Conservation (phyloP, 2,329 filamentous ascomycete genomes). For the Verticillium dahliae region DNA sequence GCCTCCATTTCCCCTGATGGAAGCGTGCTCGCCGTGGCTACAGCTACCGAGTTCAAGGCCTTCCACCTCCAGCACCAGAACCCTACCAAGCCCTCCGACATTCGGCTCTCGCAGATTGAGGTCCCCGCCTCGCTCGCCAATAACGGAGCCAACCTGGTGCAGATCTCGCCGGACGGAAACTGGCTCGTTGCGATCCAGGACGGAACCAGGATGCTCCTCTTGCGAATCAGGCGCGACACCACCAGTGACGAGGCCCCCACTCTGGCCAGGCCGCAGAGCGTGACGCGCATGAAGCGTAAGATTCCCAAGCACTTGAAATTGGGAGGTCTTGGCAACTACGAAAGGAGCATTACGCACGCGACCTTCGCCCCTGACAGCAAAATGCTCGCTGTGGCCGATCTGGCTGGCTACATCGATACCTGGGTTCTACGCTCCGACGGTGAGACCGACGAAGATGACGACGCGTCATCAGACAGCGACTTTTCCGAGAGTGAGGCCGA, state of each 20-base stretch:
- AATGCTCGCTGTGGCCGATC: constrained; percentile 71
- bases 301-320: constrained; percentile 49
- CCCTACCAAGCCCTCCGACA: constrained; percentile 43
- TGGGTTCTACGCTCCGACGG: constrained; percentile 60
- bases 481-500: constrained; percentile 29
- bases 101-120: constrained; percentile 66
- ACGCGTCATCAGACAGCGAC: constrained; percentile 15
- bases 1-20: constrained; percentile 67
- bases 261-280: constrained; percentile 34
- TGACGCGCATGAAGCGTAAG: constrained; percentile 46
- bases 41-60: constrained; percentile 66
- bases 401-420: constrained; percentile 80
- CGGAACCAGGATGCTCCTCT: constrained; percentile 51
- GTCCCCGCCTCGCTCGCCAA: constrained; percentile 50
- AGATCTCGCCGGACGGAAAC: constrained; percentile 62
- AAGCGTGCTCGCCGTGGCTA: constrained; percentile 69
- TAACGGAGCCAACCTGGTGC: constrained; percentile 62
- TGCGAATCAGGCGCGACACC: constrained; percentile 28
- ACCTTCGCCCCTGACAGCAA: constrained; percentile 76
- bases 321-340: constrained; percentile 68
- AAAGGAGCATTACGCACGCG: constrained; percentile 65
- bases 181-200: constrained; percentile 63
- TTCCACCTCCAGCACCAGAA: constrained; percentile 59
- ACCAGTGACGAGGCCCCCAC: constrained; percentile 12
- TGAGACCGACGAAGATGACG: constrained; percentile 18